Conservation (phyloP, 2,329 filamentous ascomycete genomes). For the Exophiala xenobiotica region DNA sequence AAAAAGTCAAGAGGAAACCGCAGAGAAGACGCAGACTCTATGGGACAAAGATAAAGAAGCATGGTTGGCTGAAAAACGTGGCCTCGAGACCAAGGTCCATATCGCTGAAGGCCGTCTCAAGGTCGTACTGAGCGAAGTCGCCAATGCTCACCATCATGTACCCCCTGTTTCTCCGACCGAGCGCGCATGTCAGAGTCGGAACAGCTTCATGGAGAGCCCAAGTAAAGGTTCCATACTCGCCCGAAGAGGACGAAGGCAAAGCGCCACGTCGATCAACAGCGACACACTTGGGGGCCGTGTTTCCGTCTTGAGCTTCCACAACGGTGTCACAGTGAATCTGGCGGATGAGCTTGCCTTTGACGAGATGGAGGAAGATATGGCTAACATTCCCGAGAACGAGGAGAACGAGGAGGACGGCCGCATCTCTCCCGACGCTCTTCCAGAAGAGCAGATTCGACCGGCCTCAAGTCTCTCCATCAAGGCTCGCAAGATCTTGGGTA, state of each 20-base stretch:
- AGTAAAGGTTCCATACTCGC: slow-evolving; percentile 26
- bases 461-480: slow-evolving; percentile 44
- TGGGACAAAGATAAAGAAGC: slow-evolving; percentile 81
- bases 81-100: slow-evolving; percentile 79
- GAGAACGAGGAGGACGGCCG: slow-evolving; percentile 71
- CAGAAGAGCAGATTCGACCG: slow-evolving; percentile 41
- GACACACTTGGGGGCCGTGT: slow-evolving; percentile 63
- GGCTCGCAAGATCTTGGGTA: slow-evolving; percentile 47
- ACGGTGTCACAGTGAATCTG: slow-evolving; percentile 64
- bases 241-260: slow-evolving; percentile 57
- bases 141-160: slow-evolving; percentile 41
- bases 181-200: slow-evolving; percentile 26
- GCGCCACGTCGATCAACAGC: slow-evolving; percentile 52
- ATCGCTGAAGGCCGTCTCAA: slow-evolving; percentile 87
- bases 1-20: slow-evolving; percentile 78
- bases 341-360: slow-evolving; percentile 90
- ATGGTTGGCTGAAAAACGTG: slow-evolving; percentile 82
- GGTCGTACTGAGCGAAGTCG: slow-evolving; percentile 79
- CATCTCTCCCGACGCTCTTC: slow-evolving; percentile 45
- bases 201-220: slow-evolving; percentile 28
- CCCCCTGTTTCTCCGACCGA: slow-evolving; percentile 23
- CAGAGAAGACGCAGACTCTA: slow-evolving; percentile 70
- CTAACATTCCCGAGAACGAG: slow-evolving; percentile 63
- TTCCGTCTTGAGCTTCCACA: slow-evolving; percentile 64
- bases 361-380: slow-evolving; percentile 65